These are phyloP conservation scores for Epicoccum nigrum DNA, from an alignment of 2,329 filamentous ascomycete genomes.

Conservation along the genomic window DNA sequence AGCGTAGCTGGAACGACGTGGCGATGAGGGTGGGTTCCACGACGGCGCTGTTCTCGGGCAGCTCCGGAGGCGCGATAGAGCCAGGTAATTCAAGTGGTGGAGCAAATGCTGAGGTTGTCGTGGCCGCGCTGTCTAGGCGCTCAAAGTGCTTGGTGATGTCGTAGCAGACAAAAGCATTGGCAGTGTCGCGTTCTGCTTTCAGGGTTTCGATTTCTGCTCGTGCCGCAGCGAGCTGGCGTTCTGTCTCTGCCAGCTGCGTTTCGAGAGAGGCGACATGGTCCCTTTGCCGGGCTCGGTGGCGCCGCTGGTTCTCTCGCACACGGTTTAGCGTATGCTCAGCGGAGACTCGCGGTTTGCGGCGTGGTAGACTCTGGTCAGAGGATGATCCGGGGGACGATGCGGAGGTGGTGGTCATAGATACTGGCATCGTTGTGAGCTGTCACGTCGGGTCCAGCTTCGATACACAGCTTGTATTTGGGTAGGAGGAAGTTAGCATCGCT, in stretches of 20 bases:
- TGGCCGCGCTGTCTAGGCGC: background rate
- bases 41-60: background rate
- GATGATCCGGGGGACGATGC: slow-evolving; percentile 20
- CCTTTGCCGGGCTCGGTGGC: slow-evolving; percentile 55
- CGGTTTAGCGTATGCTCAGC: slow-evolving; percentile 49
- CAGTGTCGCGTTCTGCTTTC: slow-evolving; percentile 24
- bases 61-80: background rate
- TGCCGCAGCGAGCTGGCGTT: slow-evolving; percentile 33
- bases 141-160: slow-evolving; percentile 11
- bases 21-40: background rate
- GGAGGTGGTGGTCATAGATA: background rate
- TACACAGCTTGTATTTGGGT: background rate
- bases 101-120: background rate
- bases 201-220: slow-evolving; percentile 35
- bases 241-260: slow-evolving; percentile 37
- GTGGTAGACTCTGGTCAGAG: slow-evolving; percentile 16
- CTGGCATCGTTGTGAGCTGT: slow-evolving; percentile 7
- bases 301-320: slow-evolving; percentile 60
- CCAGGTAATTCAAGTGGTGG: background rate
- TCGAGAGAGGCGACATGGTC: slow-evolving; percentile 51
- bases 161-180: slow-evolving; percentile 13
- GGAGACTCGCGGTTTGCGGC: slow-evolving; percentile 32
- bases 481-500: background rate
- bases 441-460: background rate
- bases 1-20: background rate